Percentiles rank a stretch among this genome's conserved stretches.
Evolutionary conservation across 805 yeast genomes (phyloP).

Genomic region (Pichia phayaonensis): DNA sequence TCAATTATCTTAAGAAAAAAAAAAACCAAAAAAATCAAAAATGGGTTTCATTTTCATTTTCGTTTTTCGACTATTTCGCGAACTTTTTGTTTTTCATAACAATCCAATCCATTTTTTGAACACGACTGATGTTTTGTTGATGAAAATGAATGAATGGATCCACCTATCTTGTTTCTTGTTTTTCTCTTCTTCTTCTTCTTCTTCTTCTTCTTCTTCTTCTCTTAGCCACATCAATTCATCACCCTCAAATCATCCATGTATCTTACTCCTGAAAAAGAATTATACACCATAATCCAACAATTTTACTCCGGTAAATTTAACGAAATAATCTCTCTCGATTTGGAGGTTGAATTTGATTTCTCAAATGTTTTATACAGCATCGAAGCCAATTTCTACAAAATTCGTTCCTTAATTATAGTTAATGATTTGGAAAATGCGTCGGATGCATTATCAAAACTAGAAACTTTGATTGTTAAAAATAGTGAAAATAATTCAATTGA

Average conservation of each 20-base stretch:
- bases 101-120: neutral
- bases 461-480: neutral
- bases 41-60: neutral
- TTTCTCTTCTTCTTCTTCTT: too few relatives aligned
- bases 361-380: conserved; percentile 19
- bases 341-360: conserved; percentile 22
- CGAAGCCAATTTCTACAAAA: conserved; percentile 21
- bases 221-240: neutral
- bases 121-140: neutral
- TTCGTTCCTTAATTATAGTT: conserved; percentile 14
- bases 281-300: conserved; percentile 26
- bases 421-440: neutral
- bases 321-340: conserved; percentile 14
- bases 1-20: neutral
- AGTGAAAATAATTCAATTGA: conserved; percentile 1
- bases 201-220: neutral
- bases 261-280: conserved; percentile 18
- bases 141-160: too few relatives aligned
- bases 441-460: neutral
- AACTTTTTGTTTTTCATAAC: too few relatives aligned
- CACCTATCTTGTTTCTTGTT: too few relatives aligned
- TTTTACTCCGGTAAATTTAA: conserved; percentile 21
- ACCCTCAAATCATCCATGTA: conserved; percentile 9
- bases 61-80: neutral
- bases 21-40: neutral